A percentile compares a stretch with the other conserved stretches of the same genome.
Evolutionary conservation across 352 stramenopile genomes (phyloP).

Genomic region (Phytophthora pluvialis): DNA sequence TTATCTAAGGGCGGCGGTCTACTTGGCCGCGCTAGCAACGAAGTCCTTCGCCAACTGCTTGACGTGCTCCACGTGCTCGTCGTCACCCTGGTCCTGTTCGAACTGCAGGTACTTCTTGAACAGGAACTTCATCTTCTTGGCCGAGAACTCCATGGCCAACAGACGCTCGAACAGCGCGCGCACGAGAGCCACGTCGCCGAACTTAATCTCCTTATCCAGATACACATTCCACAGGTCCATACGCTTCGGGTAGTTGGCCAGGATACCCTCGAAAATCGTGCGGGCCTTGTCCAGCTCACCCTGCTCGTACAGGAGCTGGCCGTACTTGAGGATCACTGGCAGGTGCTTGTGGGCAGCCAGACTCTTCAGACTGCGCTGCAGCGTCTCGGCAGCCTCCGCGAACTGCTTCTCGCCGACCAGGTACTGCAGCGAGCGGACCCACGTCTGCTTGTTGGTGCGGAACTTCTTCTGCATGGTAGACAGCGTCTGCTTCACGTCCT

Average conservation of each 20-base stretch:
- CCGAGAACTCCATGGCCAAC: slow-evolving; percentile 94
- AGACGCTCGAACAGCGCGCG: slow-evolving; percentile 92
- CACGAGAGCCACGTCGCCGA: slow-evolving; percentile 81
- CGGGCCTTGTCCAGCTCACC: slow-evolving; percentile 93
- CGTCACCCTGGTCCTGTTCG: slow-evolving; percentile 93
- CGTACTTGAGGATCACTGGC: slow-evolving; percentile 95
- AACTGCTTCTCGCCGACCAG: slow-evolving; percentile 79
- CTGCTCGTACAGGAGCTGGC: slow-evolving; percentile 95
- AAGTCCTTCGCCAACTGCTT: slow-evolving; percentile 96
- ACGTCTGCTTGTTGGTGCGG: slow-evolving; percentile 89
- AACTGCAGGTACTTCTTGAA: slow-evolving; percentile 98
- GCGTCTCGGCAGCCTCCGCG: slow-evolving; percentile 81
- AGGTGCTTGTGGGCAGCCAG: slow-evolving; percentile 95
- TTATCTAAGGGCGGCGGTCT: slow-evolving; percentile 30
- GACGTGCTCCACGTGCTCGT: slow-evolving; percentile 88
- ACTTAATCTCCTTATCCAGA: slow-evolving; percentile 98
- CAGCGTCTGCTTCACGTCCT: slow-evolving; percentile 78
- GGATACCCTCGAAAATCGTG: slow-evolving; percentile 95
- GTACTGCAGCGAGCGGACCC: slow-evolving; percentile 88
- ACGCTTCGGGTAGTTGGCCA: slow-evolving; percentile 95
- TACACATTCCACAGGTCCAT: slow-evolving; percentile 98
- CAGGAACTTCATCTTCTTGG: slow-evolving; percentile 98
- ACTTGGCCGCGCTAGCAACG: slow-evolving; percentile 77
- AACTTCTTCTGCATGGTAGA: slow-evolving; percentile 94
- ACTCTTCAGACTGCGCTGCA: slow-evolving; percentile 93